Base-by-base conservation (phyloP, 1,139 yeast species). In the Candida sanyaensis region DNA sequence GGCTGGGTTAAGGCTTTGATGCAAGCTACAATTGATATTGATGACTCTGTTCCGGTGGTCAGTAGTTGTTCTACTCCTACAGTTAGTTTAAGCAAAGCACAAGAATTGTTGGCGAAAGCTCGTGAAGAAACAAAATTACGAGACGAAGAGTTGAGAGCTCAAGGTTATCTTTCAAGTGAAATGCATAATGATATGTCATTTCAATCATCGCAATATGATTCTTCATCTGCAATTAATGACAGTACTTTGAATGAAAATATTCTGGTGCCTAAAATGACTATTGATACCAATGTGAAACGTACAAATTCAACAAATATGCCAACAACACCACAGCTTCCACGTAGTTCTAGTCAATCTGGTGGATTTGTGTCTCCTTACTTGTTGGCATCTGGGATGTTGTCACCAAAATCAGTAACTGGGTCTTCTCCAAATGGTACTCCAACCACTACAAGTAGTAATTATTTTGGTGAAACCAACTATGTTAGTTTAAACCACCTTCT, bases 31-130 rank as follows among this genome's bases (percentile, higher is more conserved):
- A 95, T 93, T 58, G 99, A 93, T 64, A 79, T 96, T 46, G 99
- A 95, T 67, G 97, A 93, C 51, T 70, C 89, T 2, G 90, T 88
- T 11, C 98, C 99, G 0, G 95, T 90, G 3, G 87, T 92, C n/a
- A 88, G 96, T 52, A 88, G 97, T 29, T 93, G 97, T 65, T 85
- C 87, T 6, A 90, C 98, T 0, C 98, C 98, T 12, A 93, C 98
- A 0, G 93, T 93, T 10, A 85, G 96, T 24, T 73, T 93, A 54
- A 81, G 82, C 42, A 85, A 83, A 58, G 99, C 99, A 0, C 96
- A 90, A 64, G 96, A 87, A 61, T 66, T 93, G 63, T 73, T 91
- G 59, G 86, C 90, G 1, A 88, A 84, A 56, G 96, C 97, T 0
- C 75, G 92, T 58, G 90, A 84, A 60, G 89, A 83, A 58, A 84